Conservation (phyloP, 495 filamentous ascomycete species). For the Aspergillus leporis region DNA sequence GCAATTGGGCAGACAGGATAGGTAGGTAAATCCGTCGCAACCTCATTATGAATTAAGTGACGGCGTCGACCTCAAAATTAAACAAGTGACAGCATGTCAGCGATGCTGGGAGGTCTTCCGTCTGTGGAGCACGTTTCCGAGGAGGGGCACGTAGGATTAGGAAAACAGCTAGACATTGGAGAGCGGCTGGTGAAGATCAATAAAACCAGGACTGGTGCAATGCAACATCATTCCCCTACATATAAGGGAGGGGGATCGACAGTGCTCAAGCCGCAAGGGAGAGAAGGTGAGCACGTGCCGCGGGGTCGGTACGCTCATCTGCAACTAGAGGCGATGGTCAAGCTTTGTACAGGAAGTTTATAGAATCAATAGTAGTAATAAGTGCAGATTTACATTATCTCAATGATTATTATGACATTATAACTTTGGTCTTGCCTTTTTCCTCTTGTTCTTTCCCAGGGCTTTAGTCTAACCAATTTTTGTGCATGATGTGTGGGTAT, state of each 20-base stretch:
- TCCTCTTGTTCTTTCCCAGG: not conserved
- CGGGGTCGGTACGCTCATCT: not conserved
- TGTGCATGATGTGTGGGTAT: constrained; percentile 5
- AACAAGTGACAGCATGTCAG: not conserved
- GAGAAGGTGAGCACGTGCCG: not conserved
- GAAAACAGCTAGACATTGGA: not conserved
- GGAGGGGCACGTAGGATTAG: not conserved
- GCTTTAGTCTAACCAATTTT: not conserved
- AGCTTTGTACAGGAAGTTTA: no score
- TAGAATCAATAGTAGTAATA: no score
- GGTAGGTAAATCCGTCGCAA: not conserved
- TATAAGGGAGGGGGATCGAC: constrained; percentile 1
- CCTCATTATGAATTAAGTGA: not conserved
- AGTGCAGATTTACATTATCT: not conserved
- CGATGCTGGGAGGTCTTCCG: not conserved
- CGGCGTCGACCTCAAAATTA: not conserved
- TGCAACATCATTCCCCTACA: not conserved
- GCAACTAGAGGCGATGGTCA: not conserved
- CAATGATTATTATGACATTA: not conserved
- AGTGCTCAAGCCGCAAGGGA: not conserved
- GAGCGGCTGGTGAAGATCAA: not conserved
- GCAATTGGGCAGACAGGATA: constrained; percentile 3
- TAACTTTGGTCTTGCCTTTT: not conserved
- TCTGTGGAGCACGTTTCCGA: not conserved
- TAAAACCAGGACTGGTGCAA: not conserved